phyloP scores from a whole-genome alignment of 129 eudicot species.

The Logfia minima region DNA sequence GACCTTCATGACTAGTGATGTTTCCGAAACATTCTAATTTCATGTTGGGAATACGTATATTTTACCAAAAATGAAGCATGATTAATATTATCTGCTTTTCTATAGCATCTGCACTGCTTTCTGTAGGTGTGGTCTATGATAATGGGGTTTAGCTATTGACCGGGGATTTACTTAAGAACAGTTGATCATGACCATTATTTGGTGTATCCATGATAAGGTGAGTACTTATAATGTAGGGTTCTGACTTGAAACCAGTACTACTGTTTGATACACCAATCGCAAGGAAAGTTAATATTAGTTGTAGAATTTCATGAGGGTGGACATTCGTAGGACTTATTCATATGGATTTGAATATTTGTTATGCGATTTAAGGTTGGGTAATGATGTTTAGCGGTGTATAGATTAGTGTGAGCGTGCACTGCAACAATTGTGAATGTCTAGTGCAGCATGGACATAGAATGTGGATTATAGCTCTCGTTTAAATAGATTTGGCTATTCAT shows the following conservation, averaged over 20 bases:
- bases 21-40: neutral
- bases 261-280: neutral
- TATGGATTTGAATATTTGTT: neutral
- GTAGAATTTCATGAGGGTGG: conserved; percentile 16
- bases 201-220: neutral
- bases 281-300: neutral
- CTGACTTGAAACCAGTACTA: neutral
- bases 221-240: conserved; percentile 2
- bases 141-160: neutral
- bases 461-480: neutral
- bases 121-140: neutral
- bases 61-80: neutral
- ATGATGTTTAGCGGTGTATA: conserved; percentile 11
- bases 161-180: neutral
- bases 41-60: neutral
- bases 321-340: neutral
- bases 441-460: conserved; percentile 1
- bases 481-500: conserved; percentile 13
- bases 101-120: neutral
- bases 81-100: neutral
- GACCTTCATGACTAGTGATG: neutral
- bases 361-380: conserved; percentile 12
- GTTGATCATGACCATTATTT: neutral
- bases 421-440: conserved; percentile 8
- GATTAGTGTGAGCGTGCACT: conserved; percentile 12